Conservation (phyloP, 2,329 filamentous ascomycete species). For the Penicillium decumbens region DNA sequence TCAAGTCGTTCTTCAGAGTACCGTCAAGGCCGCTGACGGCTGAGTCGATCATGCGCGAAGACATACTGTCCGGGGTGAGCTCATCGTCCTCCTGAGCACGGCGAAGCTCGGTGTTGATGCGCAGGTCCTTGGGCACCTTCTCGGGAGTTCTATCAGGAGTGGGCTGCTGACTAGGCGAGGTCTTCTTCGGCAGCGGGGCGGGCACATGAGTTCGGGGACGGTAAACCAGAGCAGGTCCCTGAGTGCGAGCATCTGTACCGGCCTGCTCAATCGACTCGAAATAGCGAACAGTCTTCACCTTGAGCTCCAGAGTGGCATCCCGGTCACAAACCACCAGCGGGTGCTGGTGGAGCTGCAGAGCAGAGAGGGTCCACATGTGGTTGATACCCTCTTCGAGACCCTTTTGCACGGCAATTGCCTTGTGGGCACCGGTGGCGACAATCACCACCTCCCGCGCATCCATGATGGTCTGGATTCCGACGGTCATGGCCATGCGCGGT, state of each 20-base stretch:
- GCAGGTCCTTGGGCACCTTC: conserved; percentile 39
- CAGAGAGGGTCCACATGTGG: conserved; percentile 86
- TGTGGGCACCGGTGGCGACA: conserved; percentile 76
- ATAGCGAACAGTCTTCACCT: conserved; percentile 70
- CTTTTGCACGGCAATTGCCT: conserved; percentile 71
- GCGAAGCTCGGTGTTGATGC: conserved; percentile 43
- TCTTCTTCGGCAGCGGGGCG: conserved; percentile 25
- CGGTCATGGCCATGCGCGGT: conserved; percentile 76
- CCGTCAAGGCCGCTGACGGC: conserved; percentile 42
- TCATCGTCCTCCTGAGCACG: conserved; percentile 40
- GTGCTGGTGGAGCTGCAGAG: conserved; percentile 73
- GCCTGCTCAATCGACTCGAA: conserved; percentile 68
- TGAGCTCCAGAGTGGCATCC: conserved; percentile 67
- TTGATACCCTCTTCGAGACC: conserved; percentile 79
- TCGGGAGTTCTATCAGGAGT: conserved; percentile 28
- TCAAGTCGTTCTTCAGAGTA: conserved; percentile 38
- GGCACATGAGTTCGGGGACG: conserved; percentile 36
- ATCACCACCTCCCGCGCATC: conserved; percentile 77
- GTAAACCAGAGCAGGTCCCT: conserved; percentile 42
- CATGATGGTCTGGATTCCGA: conserved; percentile 77
- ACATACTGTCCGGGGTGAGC: conserved; percentile 48
- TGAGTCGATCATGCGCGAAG: conserved; percentile 45
- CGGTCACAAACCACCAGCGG: conserved; percentile 81
- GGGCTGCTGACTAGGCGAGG: conserved; percentile 19
- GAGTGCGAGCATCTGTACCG: conserved; percentile 47